Conservation (phyloP, 108 stramenopile species). For the Pseudonitzschia delicatissima region DNA sequence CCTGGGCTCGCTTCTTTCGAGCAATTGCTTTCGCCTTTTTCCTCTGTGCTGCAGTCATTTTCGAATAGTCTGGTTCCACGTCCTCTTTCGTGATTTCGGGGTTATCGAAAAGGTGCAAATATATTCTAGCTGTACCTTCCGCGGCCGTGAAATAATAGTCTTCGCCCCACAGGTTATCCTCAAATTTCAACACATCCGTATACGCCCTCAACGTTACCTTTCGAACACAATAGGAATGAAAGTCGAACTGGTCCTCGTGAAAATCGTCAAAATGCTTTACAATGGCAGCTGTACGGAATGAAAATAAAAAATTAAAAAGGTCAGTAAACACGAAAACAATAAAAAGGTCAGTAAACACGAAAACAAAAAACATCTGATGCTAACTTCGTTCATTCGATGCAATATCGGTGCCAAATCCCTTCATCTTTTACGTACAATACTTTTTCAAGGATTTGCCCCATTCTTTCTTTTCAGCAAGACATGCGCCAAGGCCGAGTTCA, state of each 20-base stretch:
- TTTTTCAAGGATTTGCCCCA: constrained; percentile 82
- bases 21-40: constrained; percentile 85
- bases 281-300: constrained; percentile 60
- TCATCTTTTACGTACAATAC: constrained; percentile 49
- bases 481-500: constrained; percentile 90
- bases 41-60: constrained; percentile 80
- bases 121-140: constrained; percentile 66
- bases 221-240: constrained; percentile 96
- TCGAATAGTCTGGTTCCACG: constrained; percentile 78
- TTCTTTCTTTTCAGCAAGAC: constrained; percentile 50
- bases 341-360: not conserved
- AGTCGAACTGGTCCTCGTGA: constrained; percentile 98
- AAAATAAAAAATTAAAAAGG: constrained; percentile 10
- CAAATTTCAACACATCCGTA: constrained; percentile 82
- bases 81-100: constrained; percentile 45
- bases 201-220: constrained; percentile 96
- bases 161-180: constrained; percentile 85
- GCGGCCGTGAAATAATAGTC: constrained; percentile 80
- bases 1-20: constrained; percentile 74
- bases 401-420: not conserved
- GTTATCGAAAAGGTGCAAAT: constrained; percentile 73
- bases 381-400: not conserved
- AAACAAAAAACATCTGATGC: not conserved
- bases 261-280: constrained; percentile 96
- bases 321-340: not conserved